Evolutionary conservation across 306 rosid species (phyloP).

Genomic region (Bauhinia variegata): DNA sequence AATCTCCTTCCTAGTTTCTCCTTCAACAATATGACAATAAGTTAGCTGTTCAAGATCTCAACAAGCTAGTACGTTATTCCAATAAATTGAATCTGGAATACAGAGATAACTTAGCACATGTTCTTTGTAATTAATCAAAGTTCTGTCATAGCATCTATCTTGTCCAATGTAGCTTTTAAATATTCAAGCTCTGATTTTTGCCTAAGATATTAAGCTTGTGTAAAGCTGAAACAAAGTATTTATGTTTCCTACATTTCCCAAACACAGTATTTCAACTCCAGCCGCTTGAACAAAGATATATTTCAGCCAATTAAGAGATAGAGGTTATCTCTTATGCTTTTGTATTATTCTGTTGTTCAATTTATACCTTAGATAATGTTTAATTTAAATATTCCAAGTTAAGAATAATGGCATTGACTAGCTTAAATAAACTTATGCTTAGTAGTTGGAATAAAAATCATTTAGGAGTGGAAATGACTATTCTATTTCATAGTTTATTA

Average conservation of each 20-base stretch:
- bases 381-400: not conserved
- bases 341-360: not conserved
- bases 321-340: constrained; percentile 29
- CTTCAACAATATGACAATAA: too few species aligned
- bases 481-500: too few species aligned
- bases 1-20: too few species aligned
- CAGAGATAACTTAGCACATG: too few species aligned
- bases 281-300: constrained; percentile 19
- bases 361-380: not conserved
- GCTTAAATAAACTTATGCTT: too few species aligned
- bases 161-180: constrained; percentile 8
- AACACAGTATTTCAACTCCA: not conserved
- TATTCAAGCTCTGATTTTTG: constrained; percentile 9
- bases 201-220: constrained; percentile 28
- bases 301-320: too few species aligned
- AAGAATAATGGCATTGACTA: too few species aligned
- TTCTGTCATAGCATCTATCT: constrained; percentile 20
- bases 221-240: constrained; percentile 22
- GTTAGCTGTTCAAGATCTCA: too few species aligned
- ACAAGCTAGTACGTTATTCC: too few species aligned
- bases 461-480: too few species aligned
- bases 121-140: constrained; percentile 13
- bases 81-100: too few species aligned
- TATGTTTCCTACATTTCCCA: constrained; percentile 10
- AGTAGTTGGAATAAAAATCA: too few species aligned